phyloP scores from a whole-genome alignment of 2,329 filamentous ascomycete genomes.

The Hypoxylon sp. region DNA sequence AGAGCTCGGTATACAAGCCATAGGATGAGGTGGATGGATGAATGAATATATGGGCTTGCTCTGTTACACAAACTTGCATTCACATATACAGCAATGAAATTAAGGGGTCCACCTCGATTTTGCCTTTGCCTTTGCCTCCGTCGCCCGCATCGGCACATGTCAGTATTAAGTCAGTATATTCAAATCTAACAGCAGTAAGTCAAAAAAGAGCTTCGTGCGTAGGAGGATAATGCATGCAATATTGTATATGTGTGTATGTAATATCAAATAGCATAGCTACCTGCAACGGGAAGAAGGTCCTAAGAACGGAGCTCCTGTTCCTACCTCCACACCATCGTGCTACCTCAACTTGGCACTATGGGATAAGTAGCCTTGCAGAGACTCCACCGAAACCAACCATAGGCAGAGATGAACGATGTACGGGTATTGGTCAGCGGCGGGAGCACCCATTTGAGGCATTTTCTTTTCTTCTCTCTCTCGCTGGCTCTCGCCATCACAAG shows the following conservation, averaged over 20 bases:
- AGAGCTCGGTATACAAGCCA: constrained; percentile 12
- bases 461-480: neutral
- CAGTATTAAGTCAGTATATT: too few species aligned
- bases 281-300: too few species aligned
- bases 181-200: too few species aligned
- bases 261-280: too few species aligned
- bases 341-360: too few species aligned
- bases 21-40: neutral
- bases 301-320: neutral
- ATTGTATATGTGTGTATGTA: too few species aligned
- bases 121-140: constrained; percentile 3
- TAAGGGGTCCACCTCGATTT: constrained; percentile 22
- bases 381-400: constrained; percentile 10
- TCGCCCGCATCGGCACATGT: constrained; percentile 14
- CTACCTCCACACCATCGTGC: neutral
- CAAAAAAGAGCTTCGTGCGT: constrained; percentile 17
- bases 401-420: constrained; percentile 3
- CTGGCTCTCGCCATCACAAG: too few species aligned
- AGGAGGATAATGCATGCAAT: neutral
- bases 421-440: neutral
- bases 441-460: constrained; percentile 21
- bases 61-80: constrained; percentile 11
- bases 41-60: too few species aligned
- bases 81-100: constrained; percentile 9
- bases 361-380: neutral